phyloP scores from a whole-genome alignment of 2,329 filamentous ascomycete species.

The Claviceps humidiphila region DNA sequence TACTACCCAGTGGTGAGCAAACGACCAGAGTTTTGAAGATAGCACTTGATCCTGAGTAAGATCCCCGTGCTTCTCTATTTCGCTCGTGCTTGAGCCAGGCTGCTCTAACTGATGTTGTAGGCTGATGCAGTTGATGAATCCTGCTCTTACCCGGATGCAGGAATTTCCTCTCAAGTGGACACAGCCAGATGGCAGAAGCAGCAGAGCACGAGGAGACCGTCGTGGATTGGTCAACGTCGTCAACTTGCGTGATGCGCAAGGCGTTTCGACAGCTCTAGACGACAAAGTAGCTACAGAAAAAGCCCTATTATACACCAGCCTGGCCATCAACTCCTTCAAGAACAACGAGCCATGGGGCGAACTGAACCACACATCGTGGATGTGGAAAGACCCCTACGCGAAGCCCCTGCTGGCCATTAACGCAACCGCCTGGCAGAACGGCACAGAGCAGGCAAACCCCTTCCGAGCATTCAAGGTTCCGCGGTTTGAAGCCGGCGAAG shows the following conservation, averaged over 20 bases:
- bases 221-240: not conserved
- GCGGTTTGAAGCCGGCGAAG: conserved; percentile 8
- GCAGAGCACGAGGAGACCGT: not conserved
- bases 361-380: conserved; percentile 11
- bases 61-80: not conserved
- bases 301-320: conserved; percentile 8
- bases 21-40: not conserved
- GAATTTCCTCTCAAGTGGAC: conserved; percentile 7
- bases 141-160: conserved; percentile 10
- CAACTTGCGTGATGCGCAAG: not conserved
- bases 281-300: conserved; percentile 1
- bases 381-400: conserved; percentile 6
- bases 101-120: conserved; percentile 1
- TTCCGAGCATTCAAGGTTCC: conserved; percentile 9
- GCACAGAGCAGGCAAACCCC: conserved; percentile 8
- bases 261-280: not conserved
- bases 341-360: conserved; percentile 9
- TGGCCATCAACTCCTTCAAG: conserved; percentile 6
- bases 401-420: conserved; percentile 9
- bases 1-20: no score
- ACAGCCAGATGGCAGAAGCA: not conserved
- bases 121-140: conserved; percentile 12
- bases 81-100: not conserved
- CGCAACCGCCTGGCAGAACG: conserved; percentile 6
- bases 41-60: conserved; percentile 8